Base-by-base conservation (phyloP, 371 early-diverging fungal genomes). In the Apophysomyces variabilis region DNA sequence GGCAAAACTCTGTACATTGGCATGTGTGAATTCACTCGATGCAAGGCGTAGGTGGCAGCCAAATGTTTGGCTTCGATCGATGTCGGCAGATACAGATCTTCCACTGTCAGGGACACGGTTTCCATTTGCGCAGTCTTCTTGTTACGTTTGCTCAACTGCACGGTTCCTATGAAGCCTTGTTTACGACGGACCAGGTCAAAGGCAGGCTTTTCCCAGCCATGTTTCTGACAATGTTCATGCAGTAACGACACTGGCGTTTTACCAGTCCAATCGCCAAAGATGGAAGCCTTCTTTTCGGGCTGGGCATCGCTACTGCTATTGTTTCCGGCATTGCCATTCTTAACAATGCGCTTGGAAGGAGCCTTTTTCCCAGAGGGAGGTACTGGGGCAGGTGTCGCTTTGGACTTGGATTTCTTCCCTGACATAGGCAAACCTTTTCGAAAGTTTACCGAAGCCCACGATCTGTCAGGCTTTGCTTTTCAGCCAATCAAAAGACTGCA, bases 201-300 rank as follows among this genome's bases (percentile, higher is more conserved):
- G 1, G 78, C 75, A 0, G 93, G 89, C 45, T 92, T 90, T 57
- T 89, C 86, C 96, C 96, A 95, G 14, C 79, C 87, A 26, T 80
- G 72, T 66, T 88, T 88, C 66, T 92, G 92, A 68, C 91, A 90
- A 59, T 90, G 90, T 65, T 94, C 94, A 70, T 92, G 84, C 7
- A 95, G 76, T 3, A 93, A 75, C 5, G 88, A 85, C 4, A 89
- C 86, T 0, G 96, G 95, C 0, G 92, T 91, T 62, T 93, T 93
- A 61, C 96, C 96, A 0, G 94, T 94, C 95, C 94, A 93, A 38
- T 85, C 84, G 8, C 87, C 90, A 73, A 93, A 94, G 45, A 90
- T 81, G 38, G 74, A 70, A 58, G 68, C 66, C 26, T 71, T 71
- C 38, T 72, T 75, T 58, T 72, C 73, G 46, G 63, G 60, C 39